Evolutionary conservation across 345 rosid species (phyloP), one percentile per base, ranked within the genome.

Genomic region (Rhodomyrtus tomentosa): DNA sequence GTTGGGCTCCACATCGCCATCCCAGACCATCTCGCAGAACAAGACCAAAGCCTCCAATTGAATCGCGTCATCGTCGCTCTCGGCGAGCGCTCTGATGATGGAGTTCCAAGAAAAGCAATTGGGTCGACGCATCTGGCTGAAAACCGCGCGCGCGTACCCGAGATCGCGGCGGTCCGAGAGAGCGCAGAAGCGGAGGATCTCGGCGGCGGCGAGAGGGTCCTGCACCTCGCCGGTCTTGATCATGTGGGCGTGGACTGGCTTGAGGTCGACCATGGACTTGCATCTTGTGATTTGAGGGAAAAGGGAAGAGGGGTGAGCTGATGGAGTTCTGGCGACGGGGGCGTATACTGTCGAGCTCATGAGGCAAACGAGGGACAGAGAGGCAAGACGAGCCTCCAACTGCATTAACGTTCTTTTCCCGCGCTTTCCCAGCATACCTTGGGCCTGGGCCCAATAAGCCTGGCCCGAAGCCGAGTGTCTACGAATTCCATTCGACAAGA

Each of bases 91-190:
- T 73, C 96, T 89, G 86, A 94, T 90, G n/a, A 95, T 88, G 1
- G 98, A 89, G 86, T 95, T 95, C 93, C 94, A 95, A 59, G 98
- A 93, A 86, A 94, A 95, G 91, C 97, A 91, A 82, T 94, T 94
- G 40, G 92, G 92, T 6, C 87, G 84, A 42, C 62, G 87, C 88
- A 95, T 92, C 80, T 87, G 91, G 82, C 15, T 80, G 73, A 94
- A 95, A 73, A 94, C 85, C 87, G 90, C 91, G 32, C 80, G 82
- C 0, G 94, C 95, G 59, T 92, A 94, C 0, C 55, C 84, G 29
- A 92, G 82, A 86, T 91, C 89, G 6, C 89, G 91, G 73, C 84
- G 90, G 68, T 86, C 49, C 81, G 95, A 92, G 81, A 93, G 87
- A 42, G 93, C 76, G 84, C 88, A 89, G 87, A 84, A 88, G 27